phyloP scores from a whole-genome alignment of 2,329 filamentous ascomycete genomes.

The Nemania diffusa region DNA sequence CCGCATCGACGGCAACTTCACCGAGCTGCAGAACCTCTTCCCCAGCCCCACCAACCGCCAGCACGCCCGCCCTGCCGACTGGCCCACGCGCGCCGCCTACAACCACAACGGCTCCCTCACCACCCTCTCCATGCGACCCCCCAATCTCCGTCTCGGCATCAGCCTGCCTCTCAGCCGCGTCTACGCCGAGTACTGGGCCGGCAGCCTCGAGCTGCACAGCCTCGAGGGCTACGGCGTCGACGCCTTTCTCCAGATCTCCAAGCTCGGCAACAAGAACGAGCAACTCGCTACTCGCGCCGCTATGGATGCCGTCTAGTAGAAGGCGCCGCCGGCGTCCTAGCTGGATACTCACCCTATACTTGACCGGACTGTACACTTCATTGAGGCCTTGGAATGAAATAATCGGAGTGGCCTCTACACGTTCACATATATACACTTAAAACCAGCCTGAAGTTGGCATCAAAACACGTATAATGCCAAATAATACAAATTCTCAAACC shows the following conservation, averaged over 20 bases:
- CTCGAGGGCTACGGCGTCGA: slow-evolving; percentile 96
- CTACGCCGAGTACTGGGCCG: slow-evolving; percentile 98
- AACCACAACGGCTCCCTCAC: slow-evolving; percentile 73
- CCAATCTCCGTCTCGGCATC: slow-evolving; percentile 89
- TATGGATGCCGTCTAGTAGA: slow-evolving; percentile 75
- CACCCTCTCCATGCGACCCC: slow-evolving; percentile 82
- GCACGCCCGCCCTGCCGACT: background rate
- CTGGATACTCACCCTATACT: no score
- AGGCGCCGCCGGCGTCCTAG: background rate
- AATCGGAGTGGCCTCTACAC: background rate
- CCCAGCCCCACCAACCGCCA: background rate
- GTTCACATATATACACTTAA: background rate
- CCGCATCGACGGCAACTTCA: slow-evolving; percentile 56
- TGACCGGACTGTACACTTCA: no score
- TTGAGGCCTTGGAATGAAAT: background rate
- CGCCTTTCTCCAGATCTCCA: slow-evolving; percentile 94
- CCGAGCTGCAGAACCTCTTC: slow-evolving; percentile 40
- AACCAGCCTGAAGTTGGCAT: background rate
- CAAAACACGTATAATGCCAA: background rate
- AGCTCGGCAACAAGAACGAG: slow-evolving; percentile 97
- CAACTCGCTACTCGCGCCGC: slow-evolving; percentile 81
- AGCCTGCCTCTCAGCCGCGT: slow-evolving; percentile 92
- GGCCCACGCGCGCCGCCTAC: background rate
- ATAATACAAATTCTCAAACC: background rate
- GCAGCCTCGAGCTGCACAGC: slow-evolving; percentile 88